Conservation (phyloP, 2,329 filamentous ascomycete species). For the Aspergillus niger region DNA sequence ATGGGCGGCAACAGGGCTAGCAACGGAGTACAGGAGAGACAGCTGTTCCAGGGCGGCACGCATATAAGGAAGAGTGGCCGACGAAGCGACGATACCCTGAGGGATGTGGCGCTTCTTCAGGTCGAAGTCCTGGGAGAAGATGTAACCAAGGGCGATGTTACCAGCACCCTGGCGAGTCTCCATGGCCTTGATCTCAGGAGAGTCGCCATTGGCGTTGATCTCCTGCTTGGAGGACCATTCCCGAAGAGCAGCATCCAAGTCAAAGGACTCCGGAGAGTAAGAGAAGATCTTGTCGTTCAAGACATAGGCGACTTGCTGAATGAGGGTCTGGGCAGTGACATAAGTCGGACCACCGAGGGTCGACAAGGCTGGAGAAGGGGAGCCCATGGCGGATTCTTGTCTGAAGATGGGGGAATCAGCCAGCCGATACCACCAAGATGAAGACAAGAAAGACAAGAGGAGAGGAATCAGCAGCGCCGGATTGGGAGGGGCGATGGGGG, state of each 20-base stretch:
- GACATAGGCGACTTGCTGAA: conserved; percentile 94
- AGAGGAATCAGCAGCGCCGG: conserved; percentile 24
- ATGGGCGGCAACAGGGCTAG: conserved; percentile 90
- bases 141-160: conserved; percentile 88
- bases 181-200: conserved; percentile 74
- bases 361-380: conserved; percentile 48
- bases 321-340: conserved; percentile 85
- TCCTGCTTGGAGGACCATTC: conserved; percentile 71
- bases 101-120: conserved; percentile 86
- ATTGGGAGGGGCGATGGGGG: conserved; percentile 16
- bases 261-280: conserved; percentile 91
- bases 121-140: conserved; percentile 97
- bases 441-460: conserved; percentile 22
- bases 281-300: conserved; percentile 97
- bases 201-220: conserved; percentile 78
- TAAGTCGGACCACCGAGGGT: conserved; percentile 85
- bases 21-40: conserved; percentile 84
- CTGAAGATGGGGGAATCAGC: conserved; percentile 25
- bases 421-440: conserved; percentile 28
- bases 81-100: conserved; percentile 85
- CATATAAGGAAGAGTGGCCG: conserved; percentile 76
- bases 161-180: conserved; percentile 89
- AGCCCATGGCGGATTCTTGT: conserved; percentile 35
- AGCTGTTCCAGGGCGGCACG: conserved; percentile 87
- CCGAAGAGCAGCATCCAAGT: conserved; percentile 80